Evolutionary conservation across 768 basidiomycete genomes (phyloP), one percentile per base, ranked within the genome.

Genomic region (Erythrobasidium yunnanense): DNA sequence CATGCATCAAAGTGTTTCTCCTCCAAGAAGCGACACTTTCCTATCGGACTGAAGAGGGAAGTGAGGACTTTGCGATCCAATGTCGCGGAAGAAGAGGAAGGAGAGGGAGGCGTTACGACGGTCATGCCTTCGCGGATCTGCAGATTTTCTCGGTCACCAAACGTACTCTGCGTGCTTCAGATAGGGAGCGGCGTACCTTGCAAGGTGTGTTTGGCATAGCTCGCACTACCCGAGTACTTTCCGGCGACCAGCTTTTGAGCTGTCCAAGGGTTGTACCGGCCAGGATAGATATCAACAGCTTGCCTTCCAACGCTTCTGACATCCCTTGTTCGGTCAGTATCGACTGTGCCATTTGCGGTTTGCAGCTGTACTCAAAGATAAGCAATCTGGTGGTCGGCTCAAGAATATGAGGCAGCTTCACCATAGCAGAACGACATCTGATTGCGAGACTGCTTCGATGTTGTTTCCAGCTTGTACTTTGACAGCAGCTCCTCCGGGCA

Each of bases 111-210:
- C 34, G 88, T 87, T 62, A 97, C 82, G 42, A 95, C 85, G 0
- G 92, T 96, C 95, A 99, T 97, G 66, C 95, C 95, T 78, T 97
- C 93, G 22, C 95, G 86, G 74, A 99, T 97, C 95, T 99, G 70
- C 25, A 25, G 17, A 47, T n/a, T n/a, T n/a, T n/a, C 18, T 20
- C 32, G 17, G 11, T 8, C 18, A n/a, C 29, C 20, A 15, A 30
- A n/a, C 20, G 17, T 34, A 15, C 22, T 17, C 38, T 66, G 17
- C 27, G 7, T 7, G 27, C n/a, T 15, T 6, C 34, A 20, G 46
- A n/a, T n/a, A 35, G 8, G 22, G 1, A 23, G 49, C n/a, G 8
- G 70, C 82, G 66, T 68, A 91, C 93, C 76, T 88, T 88, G 79
- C 88, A 90, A 20, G 95, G 91, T 1, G 93, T 97, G 74, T 99